Conservation (phyloP, 2,329 filamentous ascomycete genomes). For the Beauveria scarabaeidicola region DNA sequence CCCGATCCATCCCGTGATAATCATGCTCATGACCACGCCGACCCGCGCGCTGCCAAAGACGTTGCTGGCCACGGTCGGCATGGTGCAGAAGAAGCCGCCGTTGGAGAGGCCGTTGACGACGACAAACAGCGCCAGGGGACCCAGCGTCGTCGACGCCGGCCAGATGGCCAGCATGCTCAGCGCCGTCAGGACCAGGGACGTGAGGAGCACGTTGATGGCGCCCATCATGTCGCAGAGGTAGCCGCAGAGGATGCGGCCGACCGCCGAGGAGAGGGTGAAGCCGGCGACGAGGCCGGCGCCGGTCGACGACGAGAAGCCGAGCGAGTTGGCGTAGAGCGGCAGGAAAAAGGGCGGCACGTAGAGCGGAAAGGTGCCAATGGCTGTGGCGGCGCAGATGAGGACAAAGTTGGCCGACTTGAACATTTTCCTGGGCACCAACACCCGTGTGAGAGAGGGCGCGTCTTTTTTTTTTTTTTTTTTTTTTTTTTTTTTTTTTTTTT, state of each 20-base stretch:
- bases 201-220: conserved; percentile 45
- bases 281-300: conserved; percentile 51
- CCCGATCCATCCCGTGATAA: conserved; percentile 50
- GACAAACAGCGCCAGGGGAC: conserved; percentile 46
- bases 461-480: too few species aligned
- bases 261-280: conserved; percentile 52
- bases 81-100: conserved; percentile 55
- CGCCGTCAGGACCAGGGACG: conserved; percentile 42
- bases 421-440: conserved; percentile 36
- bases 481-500: too few species aligned
- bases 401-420: conserved; percentile 44
- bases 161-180: conserved; percentile 53
- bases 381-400: conserved; percentile 44
- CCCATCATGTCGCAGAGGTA: conserved; percentile 46
- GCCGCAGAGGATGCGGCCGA: conserved; percentile 48
- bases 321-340: conserved; percentile 44
- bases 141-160: conserved; percentile 48
- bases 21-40: conserved; percentile 52
- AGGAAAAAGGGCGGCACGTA: conserved; percentile 55
- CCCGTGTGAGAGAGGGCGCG: too few species aligned
- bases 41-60: conserved; percentile 48
- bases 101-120: conserved; percentile 52
- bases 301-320: conserved; percentile 43
- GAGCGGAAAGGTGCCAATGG: conserved; percentile 50
- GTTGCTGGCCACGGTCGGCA: conserved; percentile 54